Evolutionary conservation across 2,329 filamentous ascomycete genomes (phyloP).

Genomic region (Piedraia hortae): DNA sequence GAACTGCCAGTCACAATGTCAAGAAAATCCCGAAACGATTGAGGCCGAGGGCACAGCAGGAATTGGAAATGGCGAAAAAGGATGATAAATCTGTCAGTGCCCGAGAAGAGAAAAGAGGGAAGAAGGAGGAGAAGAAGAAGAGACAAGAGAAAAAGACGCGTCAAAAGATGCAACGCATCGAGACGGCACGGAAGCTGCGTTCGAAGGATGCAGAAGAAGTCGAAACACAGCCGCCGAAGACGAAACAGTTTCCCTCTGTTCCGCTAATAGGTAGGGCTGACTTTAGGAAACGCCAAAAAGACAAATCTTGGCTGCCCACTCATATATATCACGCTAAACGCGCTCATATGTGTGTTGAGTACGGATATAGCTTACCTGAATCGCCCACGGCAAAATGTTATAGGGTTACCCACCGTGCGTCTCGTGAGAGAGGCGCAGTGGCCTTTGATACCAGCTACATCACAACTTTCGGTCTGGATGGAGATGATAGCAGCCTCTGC

Average conservation of each 20-base stretch:
- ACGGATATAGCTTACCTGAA: slow-evolving; percentile 67
- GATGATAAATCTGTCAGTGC: too few species aligned
- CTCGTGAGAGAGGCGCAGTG: slow-evolving; percentile 46
- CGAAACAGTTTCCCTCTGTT: too few species aligned
- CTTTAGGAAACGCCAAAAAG: slow-evolving; percentile 59
- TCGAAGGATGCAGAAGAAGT: slow-evolving; percentile 26
- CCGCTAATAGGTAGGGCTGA: slow-evolving; percentile 29
- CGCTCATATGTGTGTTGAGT: slow-evolving; percentile 73
- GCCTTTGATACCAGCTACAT: slow-evolving; percentile 91
- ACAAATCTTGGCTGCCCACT: slow-evolving; percentile 86
- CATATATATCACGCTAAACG: slow-evolving; percentile 86
- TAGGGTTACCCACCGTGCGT: slow-evolving; percentile 57
- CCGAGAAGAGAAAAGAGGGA: too few species aligned
- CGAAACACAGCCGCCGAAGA: slow-evolving; percentile 3
- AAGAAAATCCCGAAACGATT: slow-evolving; percentile 64
- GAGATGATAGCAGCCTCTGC: slow-evolving; percentile 33
- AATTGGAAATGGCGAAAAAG: slow-evolving; percentile 15
- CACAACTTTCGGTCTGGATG: slow-evolving; percentile 57
- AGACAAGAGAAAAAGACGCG: too few species aligned
- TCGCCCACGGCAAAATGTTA: slow-evolving; percentile 79
- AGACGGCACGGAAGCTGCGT: slow-evolving; percentile 46
- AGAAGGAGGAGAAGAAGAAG: too few species aligned
- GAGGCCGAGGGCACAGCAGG: slow-evolving; percentile 35
- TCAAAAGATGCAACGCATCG: too few species aligned
- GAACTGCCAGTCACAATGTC: slow-evolving; percentile 86